Evolutionary conservation across 495 filamentous ascomycete species (phyloP).

Genomic region (Tuber umbilicatum): DNA sequence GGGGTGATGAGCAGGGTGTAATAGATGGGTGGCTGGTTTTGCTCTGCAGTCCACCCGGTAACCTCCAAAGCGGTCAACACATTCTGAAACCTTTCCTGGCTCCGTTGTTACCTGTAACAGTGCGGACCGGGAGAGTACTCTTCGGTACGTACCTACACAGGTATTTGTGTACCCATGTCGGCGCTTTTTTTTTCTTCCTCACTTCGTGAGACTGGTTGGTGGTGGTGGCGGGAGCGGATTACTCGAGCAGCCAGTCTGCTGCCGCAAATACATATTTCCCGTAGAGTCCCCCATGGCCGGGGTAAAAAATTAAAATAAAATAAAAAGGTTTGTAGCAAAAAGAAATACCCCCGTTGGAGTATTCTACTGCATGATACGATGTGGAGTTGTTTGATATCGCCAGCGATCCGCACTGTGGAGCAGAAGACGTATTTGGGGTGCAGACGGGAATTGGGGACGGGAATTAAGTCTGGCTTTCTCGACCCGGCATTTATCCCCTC

Average conservation of each 20-base stretch:
- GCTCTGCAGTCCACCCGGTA: neutral
- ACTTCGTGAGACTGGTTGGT: neutral
- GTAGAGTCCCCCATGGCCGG: neutral
- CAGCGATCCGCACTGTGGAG: neutral
- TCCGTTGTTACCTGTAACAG: neutral
- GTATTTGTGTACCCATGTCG: neutral
- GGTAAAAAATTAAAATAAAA: neutral
- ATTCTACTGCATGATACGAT: neutral
- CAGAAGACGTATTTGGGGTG: neutral
- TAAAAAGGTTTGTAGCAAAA: neutral
- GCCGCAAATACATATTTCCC: neutral
- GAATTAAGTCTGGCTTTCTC: neutral
- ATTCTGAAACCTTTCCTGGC: neutral
- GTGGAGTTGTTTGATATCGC: neutral
- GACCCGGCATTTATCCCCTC: neutral
- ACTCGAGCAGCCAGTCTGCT: neutral
- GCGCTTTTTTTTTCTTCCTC: neutral
- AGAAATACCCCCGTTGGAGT: neutral
- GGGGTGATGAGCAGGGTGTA: neutral
- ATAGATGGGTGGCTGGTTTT: neutral
- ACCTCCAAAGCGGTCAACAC: neutral
- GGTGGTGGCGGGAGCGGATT: neutral
- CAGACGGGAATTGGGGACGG: neutral
- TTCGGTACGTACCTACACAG: neutral
- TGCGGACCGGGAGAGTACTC: neutral